Evolutionary conservation across 768 basidiomycete species (phyloP), one percentile per base, ranked within the genome.

Genomic region (Mycena polygramma): DNA sequence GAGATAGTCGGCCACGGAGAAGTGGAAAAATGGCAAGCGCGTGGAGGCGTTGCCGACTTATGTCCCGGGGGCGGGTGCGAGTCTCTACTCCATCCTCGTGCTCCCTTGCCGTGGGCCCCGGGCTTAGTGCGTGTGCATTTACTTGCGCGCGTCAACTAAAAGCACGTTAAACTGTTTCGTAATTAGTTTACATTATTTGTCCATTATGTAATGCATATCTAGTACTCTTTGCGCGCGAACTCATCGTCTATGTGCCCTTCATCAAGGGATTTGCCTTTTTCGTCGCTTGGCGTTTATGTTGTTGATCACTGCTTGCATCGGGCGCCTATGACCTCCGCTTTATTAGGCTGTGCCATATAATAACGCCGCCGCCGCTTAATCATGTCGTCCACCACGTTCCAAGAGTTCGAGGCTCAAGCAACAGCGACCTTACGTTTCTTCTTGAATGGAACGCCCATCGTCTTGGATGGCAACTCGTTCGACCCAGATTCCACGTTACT

Each of bases 401-500:
- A 69, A 48, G 67, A 65, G n/a, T 65, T 70, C 14, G 69, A 70
- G 53, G 35, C 63, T 4, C 57, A 52, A 30, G 71, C 71, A 19
- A 58, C 57, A 54, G 64, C 67, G 1, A 71, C 70, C 17, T 37
- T 74, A 24, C 73, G 67, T 37, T 74, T 74, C 70, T 68, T 61
- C 63, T 52, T 74, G n/a, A 74, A 74, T 67, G 73, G 73, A 1
- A 55, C 66, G 3, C 63, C 69, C 5, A 74, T 74, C 19, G 57
- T 69, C 1, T 67, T 74, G 15, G 73, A 74, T 35, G 73, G 73
- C 41, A 71, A 74, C 54, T 71, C 73, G 11, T 65, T 74, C 48
- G 70, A 74, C 52, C 73, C 73, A 7, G 73, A 74, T 63, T 48
- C 73, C 7, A 74, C 73, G 0, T 35, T 74, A 7, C 63, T 74